These are phyloP conservation scores for Cenchrus americanus DNA, from an alignment of 176 grass and related monocot species.

Conservation along the genomic window DNA sequence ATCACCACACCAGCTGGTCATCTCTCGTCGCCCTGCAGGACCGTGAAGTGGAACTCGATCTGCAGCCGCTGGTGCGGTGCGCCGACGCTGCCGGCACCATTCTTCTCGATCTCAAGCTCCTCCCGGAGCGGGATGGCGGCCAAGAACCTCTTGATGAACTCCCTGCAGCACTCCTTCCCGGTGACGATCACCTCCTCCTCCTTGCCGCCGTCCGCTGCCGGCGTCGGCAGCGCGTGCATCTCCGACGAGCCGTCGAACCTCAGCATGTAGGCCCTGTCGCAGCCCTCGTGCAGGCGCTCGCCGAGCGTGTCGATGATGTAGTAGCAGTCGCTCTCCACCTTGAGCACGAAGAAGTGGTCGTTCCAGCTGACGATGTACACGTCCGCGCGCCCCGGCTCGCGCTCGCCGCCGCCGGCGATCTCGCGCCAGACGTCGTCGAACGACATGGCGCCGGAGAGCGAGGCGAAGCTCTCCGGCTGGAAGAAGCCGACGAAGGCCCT, in stretches of 20 bases:
- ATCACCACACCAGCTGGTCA: slow-evolving; percentile 4
- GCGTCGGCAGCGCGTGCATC: slow-evolving; percentile 54
- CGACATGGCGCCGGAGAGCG: slow-evolving; percentile 77
- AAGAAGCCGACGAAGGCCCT: slow-evolving; percentile 92
- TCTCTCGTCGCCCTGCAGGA: slow-evolving; percentile 34
- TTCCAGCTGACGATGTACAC: slow-evolving; percentile 98
- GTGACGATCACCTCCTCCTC: slow-evolving; percentile 53
- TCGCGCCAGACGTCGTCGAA: slow-evolving; percentile 91
- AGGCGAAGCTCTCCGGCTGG: slow-evolving; percentile 89
- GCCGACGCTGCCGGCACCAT: slow-evolving; percentile 32
- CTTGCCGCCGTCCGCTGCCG: slow-evolving; percentile 32
- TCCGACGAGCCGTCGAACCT: slow-evolving; percentile 77
- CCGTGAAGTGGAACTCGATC: slow-evolving; percentile 93
- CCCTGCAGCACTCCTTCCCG: slow-evolving; percentile 93
- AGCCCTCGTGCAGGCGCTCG: slow-evolving; percentile 87
- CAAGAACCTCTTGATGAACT: slow-evolving; percentile 95
- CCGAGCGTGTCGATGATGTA: slow-evolving; percentile 87
- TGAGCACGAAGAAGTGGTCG: slow-evolving; percentile 98
- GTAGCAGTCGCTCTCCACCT: slow-evolving; percentile 73
- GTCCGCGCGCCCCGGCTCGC: slow-evolving; percentile 21
- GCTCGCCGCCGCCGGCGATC: slow-evolving; percentile 36
- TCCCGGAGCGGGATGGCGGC: slow-evolving; percentile 91
- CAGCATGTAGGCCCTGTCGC: slow-evolving; percentile 87
- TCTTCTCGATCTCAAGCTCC: slow-evolving; percentile 85
- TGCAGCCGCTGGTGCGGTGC: slow-evolving; percentile 84